Conservation (phyloP, 805 yeast genomes). For the Helenozyma baotianmanensis region DNA sequence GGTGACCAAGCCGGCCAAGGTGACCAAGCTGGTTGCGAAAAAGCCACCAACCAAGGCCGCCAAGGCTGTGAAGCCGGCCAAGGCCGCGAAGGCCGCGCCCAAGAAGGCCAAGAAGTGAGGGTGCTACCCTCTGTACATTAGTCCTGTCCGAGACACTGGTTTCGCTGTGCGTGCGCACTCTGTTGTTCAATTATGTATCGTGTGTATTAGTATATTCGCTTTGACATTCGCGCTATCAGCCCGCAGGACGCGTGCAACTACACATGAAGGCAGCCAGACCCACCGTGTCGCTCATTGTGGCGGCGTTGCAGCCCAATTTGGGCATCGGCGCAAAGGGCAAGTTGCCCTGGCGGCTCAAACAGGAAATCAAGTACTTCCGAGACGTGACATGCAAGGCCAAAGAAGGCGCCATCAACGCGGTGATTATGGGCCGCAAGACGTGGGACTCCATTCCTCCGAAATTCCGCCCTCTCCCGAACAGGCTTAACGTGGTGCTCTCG, state of each 20-base stretch:
- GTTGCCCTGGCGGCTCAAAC: slow-evolving; percentile 81
- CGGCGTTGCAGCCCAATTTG: slow-evolving; percentile 71
- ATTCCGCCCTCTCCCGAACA: slow-evolving; percentile 75
- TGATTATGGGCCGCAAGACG: slow-evolving; percentile 92
- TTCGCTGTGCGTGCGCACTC: slow-evolving; percentile 2
- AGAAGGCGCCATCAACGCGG: slow-evolving; percentile 55
- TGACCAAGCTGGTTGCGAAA: slow-evolving; percentile 5
- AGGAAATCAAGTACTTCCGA: slow-evolving; percentile 83
- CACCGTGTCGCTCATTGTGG: slow-evolving; percentile 59
- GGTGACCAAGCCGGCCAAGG: slow-evolving; percentile 3
- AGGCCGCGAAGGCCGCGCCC: not conserved
- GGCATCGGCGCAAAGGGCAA: slow-evolving; percentile 84
- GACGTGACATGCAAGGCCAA: slow-evolving; percentile 55
- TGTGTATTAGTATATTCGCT: slow-evolving; percentile 8
- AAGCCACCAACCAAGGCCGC: slow-evolving; percentile 7
- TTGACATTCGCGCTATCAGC: not conserved
- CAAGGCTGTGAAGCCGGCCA: not conserved
- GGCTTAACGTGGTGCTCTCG: slow-evolving; percentile 75
- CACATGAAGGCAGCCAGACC: slow-evolving; percentile 11
- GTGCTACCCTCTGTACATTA: slow-evolving; percentile 11
- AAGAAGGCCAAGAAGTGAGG: slow-evolving; percentile 1
- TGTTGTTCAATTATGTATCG: slow-evolving; percentile 1
- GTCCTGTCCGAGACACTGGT: slow-evolving; percentile 5
- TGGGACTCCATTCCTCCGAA: slow-evolving; percentile 89
- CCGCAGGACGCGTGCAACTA: too few species aligned